Conservation (phyloP, 208 protist species). For the Plasmodiophora brassicae region DNA sequence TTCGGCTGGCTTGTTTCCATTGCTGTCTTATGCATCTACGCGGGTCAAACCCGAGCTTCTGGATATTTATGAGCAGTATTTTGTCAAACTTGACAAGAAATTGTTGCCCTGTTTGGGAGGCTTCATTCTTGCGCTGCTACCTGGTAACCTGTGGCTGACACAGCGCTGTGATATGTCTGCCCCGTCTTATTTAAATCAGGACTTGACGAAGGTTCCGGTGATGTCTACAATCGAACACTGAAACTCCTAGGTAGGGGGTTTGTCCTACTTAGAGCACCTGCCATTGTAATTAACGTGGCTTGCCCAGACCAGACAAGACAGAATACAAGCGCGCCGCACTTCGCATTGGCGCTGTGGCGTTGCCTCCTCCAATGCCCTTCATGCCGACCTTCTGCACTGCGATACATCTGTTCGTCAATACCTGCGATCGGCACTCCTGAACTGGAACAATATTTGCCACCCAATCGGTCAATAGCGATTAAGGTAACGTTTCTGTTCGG, state of each 20-base stretch:
- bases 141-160: background rate
- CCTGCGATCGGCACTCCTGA: background rate
- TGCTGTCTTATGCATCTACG: constrained; percentile 5
- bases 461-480: background rate
- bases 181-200: background rate
- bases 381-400: background rate
- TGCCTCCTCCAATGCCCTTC: background rate
- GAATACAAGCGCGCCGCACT: background rate
- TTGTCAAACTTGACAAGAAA: background rate
- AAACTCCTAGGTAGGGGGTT: background rate
- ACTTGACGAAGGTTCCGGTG: constrained; percentile 21
- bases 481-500: background rate
- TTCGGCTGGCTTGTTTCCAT: constrained; percentile 1
- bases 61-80: background rate
- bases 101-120: background rate
- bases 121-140: background rate
- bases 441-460: background rate
- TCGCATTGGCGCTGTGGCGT: background rate
- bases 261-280: too few relatives aligned
- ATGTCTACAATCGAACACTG: background rate
- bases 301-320: background rate
- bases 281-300: too few relatives aligned
- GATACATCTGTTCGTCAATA: background rate
- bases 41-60: constrained; percentile 22
- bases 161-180: background rate